Evolutionary conservation across 441 rosid genomes (phyloP).

Genomic region (Arabidopsis lyrata): DNA sequence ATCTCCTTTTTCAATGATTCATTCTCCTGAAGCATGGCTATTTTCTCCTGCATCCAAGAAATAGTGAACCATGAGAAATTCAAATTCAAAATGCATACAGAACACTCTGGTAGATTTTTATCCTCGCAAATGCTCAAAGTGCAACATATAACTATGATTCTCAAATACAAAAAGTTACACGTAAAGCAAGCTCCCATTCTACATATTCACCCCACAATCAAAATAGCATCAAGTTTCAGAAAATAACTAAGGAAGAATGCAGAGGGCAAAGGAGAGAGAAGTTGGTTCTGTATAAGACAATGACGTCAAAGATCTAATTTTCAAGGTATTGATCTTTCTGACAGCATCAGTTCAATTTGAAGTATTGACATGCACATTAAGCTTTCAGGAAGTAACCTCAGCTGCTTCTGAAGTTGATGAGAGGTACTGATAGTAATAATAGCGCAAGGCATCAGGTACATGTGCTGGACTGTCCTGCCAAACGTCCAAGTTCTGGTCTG

Average conservation of each 20-base stretch:
- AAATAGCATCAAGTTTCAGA: conserved; percentile 14
- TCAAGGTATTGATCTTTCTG: conserved; percentile 15
- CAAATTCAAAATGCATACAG: conserved; percentile 10
- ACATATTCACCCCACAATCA: conserved; percentile 13
- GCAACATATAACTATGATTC: conserved; percentile 15
- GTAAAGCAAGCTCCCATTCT: neutral
- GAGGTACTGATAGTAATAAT: conserved; percentile 95
- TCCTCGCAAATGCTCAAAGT: conserved; percentile 1
- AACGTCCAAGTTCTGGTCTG: conserved; percentile 88
- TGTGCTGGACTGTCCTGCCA: conserved; percentile 87
- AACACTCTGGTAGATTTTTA: conserved; percentile 17
- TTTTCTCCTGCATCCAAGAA: conserved; percentile 76
- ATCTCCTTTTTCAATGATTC: conserved; percentile 63
- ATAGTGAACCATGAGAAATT: conserved; percentile 33
- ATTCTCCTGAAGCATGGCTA: conserved; percentile 81
- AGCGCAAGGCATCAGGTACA: conserved; percentile 93
- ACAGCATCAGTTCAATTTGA: conserved; percentile 25
- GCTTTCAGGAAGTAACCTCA: conserved; percentile 62
- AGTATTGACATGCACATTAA: conserved; percentile 5
- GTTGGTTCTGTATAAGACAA: conserved; percentile 18
- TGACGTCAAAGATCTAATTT: conserved; percentile 20
- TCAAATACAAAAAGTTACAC: conserved; percentile 6
- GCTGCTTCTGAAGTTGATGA: conserved; percentile 96
- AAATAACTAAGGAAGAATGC: conserved; percentile 1
- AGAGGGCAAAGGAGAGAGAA: conserved; percentile 15